phyloP scores from a whole-genome alignment of 1,139 yeast genomes.

The Saccharomyces hybrid region DNA sequence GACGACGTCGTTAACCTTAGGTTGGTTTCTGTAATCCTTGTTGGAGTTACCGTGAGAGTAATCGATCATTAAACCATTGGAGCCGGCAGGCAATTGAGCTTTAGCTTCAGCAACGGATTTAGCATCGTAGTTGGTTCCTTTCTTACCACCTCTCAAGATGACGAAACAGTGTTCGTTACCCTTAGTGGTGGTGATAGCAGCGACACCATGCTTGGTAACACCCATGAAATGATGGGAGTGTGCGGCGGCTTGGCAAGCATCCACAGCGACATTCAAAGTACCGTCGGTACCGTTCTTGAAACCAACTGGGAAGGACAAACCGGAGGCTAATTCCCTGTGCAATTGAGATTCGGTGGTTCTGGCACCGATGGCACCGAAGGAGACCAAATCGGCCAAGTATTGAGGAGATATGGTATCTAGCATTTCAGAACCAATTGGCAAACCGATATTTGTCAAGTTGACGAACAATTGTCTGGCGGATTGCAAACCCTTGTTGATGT shows the following conservation, averaged over 20 bases:
- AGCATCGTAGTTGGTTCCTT: constrained; percentile 86
- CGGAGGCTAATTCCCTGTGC: constrained; percentile 95
- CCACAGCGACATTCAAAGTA: constrained; percentile 83
- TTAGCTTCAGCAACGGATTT: constrained; percentile 71
- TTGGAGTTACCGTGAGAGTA: constrained; percentile 96
- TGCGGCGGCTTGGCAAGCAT: constrained; percentile 88
- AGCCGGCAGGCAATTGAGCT: constrained; percentile 41
- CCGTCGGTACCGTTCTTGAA: constrained; percentile 99
- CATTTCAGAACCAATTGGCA: constrained; percentile 97
- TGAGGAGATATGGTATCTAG: constrained; percentile 98
- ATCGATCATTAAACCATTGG: constrained; percentile 73
- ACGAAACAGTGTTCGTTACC: constrained; percentile 88
- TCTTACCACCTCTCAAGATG: constrained; percentile 91
- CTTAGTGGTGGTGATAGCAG: constrained; percentile 91
- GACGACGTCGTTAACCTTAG: constrained; percentile 71
- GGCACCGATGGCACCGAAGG: constrained; percentile 97
- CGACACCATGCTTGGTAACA: constrained; percentile 92
- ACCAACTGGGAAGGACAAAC: constrained; percentile 94
- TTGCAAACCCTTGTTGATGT: constrained; percentile 90
- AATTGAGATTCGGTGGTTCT: constrained; percentile 97
- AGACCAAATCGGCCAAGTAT: constrained; percentile 80
- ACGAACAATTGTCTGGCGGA: constrained; percentile 79
- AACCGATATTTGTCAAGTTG: constrained; percentile 65
- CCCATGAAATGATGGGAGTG: constrained; percentile 94
- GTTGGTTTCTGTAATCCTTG: constrained; percentile 92